phyloP scores from a whole-genome alignment of 2,329 filamentous ascomycete genomes.

The Stachybotrys echinatus region DNA sequence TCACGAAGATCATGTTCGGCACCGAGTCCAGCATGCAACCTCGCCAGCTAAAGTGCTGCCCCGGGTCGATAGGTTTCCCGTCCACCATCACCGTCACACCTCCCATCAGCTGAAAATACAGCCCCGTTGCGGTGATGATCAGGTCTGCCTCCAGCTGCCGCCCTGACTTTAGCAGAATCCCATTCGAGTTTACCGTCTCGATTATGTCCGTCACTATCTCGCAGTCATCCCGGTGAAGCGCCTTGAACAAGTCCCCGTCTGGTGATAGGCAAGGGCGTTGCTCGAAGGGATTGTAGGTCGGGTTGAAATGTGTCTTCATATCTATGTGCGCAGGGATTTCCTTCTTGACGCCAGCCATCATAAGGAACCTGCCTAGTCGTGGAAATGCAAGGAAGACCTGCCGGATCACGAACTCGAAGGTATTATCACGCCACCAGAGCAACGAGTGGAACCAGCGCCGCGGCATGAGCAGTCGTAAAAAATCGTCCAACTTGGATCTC shows the following conservation, averaged over 20 bases:
- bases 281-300: slow-evolving; percentile 62
- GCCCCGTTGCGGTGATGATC: slow-evolving; percentile 64
- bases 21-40: slow-evolving; percentile 61
- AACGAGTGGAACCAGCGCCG: slow-evolving; percentile 37
- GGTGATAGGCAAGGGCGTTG: slow-evolving; percentile 69
- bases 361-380: slow-evolving; percentile 17
- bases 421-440: slow-evolving; percentile 42
- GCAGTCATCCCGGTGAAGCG: slow-evolving; percentile 37
- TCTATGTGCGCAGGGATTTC: slow-evolving; percentile 49
- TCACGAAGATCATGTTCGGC: slow-evolving; percentile 56
- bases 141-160: slow-evolving; percentile 55
- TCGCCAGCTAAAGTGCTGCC: slow-evolving; percentile 56
- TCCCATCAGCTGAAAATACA: slow-evolving; percentile 54
- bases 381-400: slow-evolving; percentile 21
- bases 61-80: slow-evolving; percentile 39
- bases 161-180: slow-evolving; percentile 42
- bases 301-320: slow-evolving; percentile 58
- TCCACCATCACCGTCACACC: slow-evolving; percentile 50
- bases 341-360: slow-evolving; percentile 35
- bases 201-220: slow-evolving; percentile 48
- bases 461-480: slow-evolving; percentile 40
- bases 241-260: slow-evolving; percentile 51
- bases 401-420: slow-evolving; percentile 38
- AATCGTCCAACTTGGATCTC: slow-evolving; percentile 25
- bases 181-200: slow-evolving; percentile 39